Conservation (phyloP, 345 rosid species). For the Physaria fendleri region DNA sequence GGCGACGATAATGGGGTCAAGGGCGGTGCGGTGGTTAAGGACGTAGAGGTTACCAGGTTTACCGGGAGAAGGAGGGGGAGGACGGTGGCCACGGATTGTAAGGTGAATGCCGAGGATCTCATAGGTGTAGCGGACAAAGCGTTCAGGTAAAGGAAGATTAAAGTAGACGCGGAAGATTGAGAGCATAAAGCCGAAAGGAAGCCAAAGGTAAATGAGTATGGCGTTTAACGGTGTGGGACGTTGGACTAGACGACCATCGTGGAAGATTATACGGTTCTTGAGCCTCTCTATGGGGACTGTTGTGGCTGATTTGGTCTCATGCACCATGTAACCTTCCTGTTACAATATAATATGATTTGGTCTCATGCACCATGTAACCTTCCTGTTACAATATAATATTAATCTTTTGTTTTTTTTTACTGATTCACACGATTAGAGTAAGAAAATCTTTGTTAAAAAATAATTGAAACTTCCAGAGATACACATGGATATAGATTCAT, state of each 20-base stretch:
- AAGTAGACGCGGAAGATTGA: conserved; percentile 84
- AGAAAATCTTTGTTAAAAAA: not conserved
- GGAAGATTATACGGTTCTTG: conserved; percentile 81
- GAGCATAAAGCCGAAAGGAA: conserved; percentile 82
- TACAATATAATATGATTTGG: conserved; percentile 30
- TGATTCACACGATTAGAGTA: not conserved
- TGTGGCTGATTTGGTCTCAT: conserved; percentile 52
- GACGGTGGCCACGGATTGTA: conserved; percentile 68
- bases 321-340: conserved; percentile 99
- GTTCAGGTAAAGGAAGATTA: conserved; percentile 84
- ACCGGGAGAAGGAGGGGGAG: conserved; percentile 73
- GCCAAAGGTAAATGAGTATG: conserved; percentile 61
- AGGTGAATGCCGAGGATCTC: conserved; percentile 90
- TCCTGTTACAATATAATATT: conserved; percentile 38
- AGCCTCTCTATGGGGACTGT: conserved; percentile 45
- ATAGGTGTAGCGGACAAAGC: conserved; percentile 88
- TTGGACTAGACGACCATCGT: conserved; percentile 87
- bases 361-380: conserved; percentile 68
- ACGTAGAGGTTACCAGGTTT: conserved; percentile 85
- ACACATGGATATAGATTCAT: not conserved
- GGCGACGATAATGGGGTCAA: conserved; percentile 88
- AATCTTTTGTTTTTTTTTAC: not conserved
- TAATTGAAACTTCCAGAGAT: not conserved
- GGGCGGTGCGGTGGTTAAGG: conserved; percentile 89
- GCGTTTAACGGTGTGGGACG: conserved; percentile 80